Evolutionary conservation across 805 yeast species (phyloP).

Genomic region (Kazachstania taianensis): DNA sequence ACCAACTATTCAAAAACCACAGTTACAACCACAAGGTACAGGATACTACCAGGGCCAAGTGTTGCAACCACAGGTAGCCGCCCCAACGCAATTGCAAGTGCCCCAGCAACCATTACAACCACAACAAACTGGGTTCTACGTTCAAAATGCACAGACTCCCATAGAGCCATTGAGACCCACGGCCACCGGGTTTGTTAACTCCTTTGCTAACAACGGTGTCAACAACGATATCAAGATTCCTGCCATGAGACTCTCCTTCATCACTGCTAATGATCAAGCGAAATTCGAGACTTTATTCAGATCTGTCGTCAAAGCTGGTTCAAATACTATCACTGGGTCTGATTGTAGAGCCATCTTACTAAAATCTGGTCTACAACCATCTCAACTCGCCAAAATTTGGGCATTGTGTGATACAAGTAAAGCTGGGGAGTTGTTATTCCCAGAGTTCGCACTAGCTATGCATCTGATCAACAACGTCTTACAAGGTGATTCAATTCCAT

Average conservation of each 20-base stretch:
- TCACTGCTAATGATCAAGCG: constrained; percentile 75
- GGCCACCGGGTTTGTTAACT: constrained; percentile 38
- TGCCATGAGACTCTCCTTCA: constrained; percentile 68
- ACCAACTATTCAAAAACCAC: constrained; percentile 12
- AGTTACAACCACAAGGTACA: constrained; percentile 2
- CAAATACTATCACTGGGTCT: constrained; percentile 49
- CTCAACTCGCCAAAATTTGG: constrained; percentile 80
- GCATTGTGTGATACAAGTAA: constrained; percentile 79
- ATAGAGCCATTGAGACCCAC: constrained; percentile 32
- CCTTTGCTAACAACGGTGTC: constrained; percentile 36
- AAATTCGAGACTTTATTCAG: constrained; percentile 80
- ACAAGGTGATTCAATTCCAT: constrained; percentile 72
- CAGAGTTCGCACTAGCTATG: constrained; percentile 88
- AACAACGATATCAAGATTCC: constrained; percentile 59
- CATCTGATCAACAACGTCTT: constrained; percentile 72
- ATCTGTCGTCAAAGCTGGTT: constrained; percentile 53
- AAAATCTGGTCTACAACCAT: constrained; percentile 68
- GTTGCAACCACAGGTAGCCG: constrained; percentile 16
- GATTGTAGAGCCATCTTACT: constrained; percentile 70
- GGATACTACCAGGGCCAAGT: constrained; percentile 14
- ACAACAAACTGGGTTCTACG: constrained; percentile 38
- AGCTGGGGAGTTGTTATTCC: constrained; percentile 78
- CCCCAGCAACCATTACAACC: constrained; percentile 22
- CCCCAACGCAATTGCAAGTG: constrained; percentile 17
- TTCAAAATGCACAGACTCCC: constrained; percentile 26